phyloP scores from a whole-genome alignment of 2,329 filamentous ascomycete species.

The Albifimbria verrucaria region DNA sequence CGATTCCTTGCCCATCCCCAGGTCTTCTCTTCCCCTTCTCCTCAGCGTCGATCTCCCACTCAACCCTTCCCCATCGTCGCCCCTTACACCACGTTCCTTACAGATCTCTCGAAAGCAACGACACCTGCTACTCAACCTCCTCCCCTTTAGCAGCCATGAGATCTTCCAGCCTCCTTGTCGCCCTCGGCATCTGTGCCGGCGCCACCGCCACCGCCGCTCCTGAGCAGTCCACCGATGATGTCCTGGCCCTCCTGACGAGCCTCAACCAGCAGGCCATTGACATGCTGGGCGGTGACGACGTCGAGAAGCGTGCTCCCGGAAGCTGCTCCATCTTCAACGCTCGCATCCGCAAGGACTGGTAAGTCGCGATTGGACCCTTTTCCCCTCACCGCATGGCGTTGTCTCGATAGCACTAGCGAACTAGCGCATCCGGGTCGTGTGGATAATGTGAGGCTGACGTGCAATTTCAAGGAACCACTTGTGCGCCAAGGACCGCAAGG shows the following conservation, averaged over 20 bases:
- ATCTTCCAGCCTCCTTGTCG: neutral
- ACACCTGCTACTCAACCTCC: neutral
- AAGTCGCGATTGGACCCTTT: no score
- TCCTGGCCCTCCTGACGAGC: neutral
- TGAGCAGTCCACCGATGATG: slow-evolving; percentile 1
- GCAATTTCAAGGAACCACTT: slow-evolving; percentile 2
- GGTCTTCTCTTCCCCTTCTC: neutral
- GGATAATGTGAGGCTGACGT: neutral
- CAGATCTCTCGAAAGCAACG: no score
- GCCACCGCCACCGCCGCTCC: neutral
- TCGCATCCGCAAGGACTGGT: slow-evolving; percentile 7
- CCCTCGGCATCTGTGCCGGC: slow-evolving; percentile 1
- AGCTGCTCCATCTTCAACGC: slow-evolving; percentile 6
- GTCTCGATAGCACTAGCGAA: neutral
- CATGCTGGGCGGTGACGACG: slow-evolving; percentile 1
- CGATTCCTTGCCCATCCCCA: neutral
- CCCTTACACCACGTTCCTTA: neutral
- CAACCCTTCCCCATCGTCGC: neutral
- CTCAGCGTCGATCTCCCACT: neutral
- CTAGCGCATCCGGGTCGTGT: neutral
- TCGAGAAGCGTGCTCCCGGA: neutral
- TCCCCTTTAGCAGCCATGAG: neutral
- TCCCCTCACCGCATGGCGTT: neutral
- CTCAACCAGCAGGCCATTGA: slow-evolving; percentile 5
- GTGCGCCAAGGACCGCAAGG: slow-evolving; percentile 12